Conservation (phyloP, 2,329 filamentous ascomycete species). For the Phialophora macrospora region DNA sequence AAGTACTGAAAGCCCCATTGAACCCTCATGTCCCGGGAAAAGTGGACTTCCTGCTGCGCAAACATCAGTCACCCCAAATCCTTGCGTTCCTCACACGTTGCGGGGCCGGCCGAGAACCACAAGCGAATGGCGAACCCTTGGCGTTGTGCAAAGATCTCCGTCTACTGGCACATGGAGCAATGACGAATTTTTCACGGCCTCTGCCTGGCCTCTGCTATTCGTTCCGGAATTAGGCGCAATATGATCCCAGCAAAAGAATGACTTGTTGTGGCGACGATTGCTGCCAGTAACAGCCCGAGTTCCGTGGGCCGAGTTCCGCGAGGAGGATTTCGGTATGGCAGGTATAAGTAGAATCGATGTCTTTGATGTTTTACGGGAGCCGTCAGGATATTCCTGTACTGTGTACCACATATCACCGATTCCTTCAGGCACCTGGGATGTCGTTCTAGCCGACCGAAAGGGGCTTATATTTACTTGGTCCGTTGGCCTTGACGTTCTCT, state of each 20-base stretch:
- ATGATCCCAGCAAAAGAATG: not conserved
- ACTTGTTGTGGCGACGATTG: conserved; percentile 10
- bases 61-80: not conserved
- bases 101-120: conserved; percentile 14
- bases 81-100: conserved; percentile 5
- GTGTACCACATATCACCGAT: conserved; percentile 4
- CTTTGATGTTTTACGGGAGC: not conserved
- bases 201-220: conserved; percentile 17
- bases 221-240: conserved; percentile 13
- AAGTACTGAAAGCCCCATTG: not conserved
- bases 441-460: conserved; percentile 30
- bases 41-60: conserved; percentile 14
- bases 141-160: conserved; percentile 22
- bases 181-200: conserved; percentile 30
- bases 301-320: conserved; percentile 15
- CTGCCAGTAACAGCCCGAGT: conserved; percentile 14
- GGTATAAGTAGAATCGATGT: conserved; percentile 3
- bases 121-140: conserved; percentile 21
- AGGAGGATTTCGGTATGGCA: conserved; percentile 9
- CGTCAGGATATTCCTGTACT: conserved; percentile 1
- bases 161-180: conserved; percentile 24
- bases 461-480: conserved; percentile 29
- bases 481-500: conserved; percentile 32
- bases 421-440: conserved; percentile 10
- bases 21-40: conserved; percentile 26